Evolutionary conservation across 2,329 filamentous ascomycete genomes (phyloP), one percentile per base, ranked within the genome.

Genomic region (Botrytis cinerea): DNA sequence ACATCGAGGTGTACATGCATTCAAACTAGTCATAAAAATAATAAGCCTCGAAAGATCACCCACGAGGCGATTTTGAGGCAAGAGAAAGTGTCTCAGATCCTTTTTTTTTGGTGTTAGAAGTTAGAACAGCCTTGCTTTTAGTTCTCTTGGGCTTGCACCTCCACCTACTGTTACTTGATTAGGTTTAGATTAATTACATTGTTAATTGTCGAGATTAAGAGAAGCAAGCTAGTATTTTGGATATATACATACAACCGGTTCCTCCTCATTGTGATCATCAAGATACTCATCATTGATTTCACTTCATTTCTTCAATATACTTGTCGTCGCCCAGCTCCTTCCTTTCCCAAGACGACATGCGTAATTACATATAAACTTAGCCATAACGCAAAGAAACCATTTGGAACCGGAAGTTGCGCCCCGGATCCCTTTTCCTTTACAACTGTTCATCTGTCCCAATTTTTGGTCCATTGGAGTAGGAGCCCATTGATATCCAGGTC

Each of bases 391-490:
- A 68, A 57, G 48, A 69, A 45, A 12, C 45, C 61, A 57, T 67
- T 54, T 72, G 68, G 68, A 70, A 62, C 57, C 57, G 68, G 68
- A 70, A 25, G 9, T 70, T n/a, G 40, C 43, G 32, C 40, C 38
- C 51, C 25, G 57, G 66, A 57, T 69, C 66, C 35, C 48, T 69
- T 70, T 71, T 64, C 70, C 54, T 71, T 68, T 72, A 40, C 48
- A 68, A 35, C 70, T 72, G 62, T 72, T 68, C 54, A 71, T 71
- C n/a, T 59, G 40, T 54, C 32, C 70, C 62, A 40, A 32, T 68
- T 68, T 71, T 72, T 67, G 70, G 60, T 45, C 70, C 70, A 59
- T 72, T 68, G 51, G 38, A 63, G 54, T 59, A 72, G 70, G 70
- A 72, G 40, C 70, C 60, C 57, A 51, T 63, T 67, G 32, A 43